These are phyloP conservation scores for Ophiocordyceps camponoti-leonardi DNA, from an alignment of 2,329 filamentous ascomycete genomes.

Conservation along the genomic window DNA sequence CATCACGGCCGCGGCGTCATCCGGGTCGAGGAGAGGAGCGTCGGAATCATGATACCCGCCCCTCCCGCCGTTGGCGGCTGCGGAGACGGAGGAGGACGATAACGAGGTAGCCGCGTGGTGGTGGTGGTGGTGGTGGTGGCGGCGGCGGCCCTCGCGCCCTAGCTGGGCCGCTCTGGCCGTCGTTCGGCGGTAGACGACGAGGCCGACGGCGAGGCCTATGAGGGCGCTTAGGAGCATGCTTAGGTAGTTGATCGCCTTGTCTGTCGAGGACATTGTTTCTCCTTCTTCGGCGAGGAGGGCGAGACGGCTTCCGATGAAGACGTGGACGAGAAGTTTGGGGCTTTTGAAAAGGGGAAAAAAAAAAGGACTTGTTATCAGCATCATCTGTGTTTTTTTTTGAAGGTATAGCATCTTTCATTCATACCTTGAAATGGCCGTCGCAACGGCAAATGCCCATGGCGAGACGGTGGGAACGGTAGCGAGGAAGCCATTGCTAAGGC, in stretches of 20 bases:
- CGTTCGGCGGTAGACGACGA: conserved; percentile 65
- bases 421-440: conserved; percentile 63
- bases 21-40: conserved; percentile 25
- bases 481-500: conserved; percentile 82
- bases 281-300: conserved; percentile 69
- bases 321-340: conserved; percentile 79
- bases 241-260: conserved; percentile 69
- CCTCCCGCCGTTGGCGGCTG: conserved; percentile 7
- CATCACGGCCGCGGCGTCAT: conserved; percentile 36
- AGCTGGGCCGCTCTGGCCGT: conserved; percentile 46
- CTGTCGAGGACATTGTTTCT: conserved; percentile 63
- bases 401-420: too few relatives aligned
- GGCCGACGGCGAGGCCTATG: conserved; percentile 61
- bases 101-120: too few relatives aligned
- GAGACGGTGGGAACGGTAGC: conserved; percentile 83
- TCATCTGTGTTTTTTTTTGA: too few relatives aligned
- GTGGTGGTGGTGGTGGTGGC: conserved; percentile 1
- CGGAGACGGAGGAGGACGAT: background rate
- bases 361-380: too few relatives aligned
- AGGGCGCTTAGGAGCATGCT: conserved; percentile 57
- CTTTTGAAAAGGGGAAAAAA: too few relatives aligned
- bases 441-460: conserved; percentile 57
- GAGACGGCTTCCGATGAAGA: conserved; percentile 78
- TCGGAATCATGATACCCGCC: conserved; percentile 28
- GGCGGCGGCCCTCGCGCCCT: conserved; percentile 22